Base-by-base conservation (phyloP, 2,329 filamentous ascomycete genomes). In the Capronia americana region DNA sequence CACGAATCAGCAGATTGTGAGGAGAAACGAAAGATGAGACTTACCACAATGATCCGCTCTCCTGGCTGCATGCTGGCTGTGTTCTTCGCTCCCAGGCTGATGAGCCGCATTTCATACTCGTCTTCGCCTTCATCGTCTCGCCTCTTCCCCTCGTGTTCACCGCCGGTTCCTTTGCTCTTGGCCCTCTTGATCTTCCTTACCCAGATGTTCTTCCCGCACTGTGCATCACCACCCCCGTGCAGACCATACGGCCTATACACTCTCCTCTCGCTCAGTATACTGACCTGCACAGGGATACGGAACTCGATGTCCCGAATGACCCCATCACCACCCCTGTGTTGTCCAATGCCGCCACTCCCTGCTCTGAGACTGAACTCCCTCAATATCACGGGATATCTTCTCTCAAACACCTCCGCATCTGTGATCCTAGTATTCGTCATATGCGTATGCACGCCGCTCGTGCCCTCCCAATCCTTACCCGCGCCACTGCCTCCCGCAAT, bases 351-450 rank as follows among this genome's bases (percentile, higher is more conserved):
- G 1, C 88, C 88, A 53, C 87, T 90, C 0, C 86, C 88, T 1
- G 80, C 72, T 0, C 91, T 81, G 7, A 95, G 81, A 2, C 86
- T 85, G 75, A 95, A 95, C 73, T 91, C 86, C 2, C 89, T 83
- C 48, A 95, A 79, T 6, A 95, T 80, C 1, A 93, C 90, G 0
- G 91, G 91, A 73, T 94, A 94, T 2, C 92, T 82, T 50, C 91
- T 85, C 79, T 95, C 92, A 68, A 95, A 91, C 12, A 94, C 87
- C 75, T 96, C 92, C 0, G 89, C 85, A 75, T 96, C 92, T 0
- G 92, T 94, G 75, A 94, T 95, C 4, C 92, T 86, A 0, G 91
- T 95, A 77, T 95, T 96, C 11, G 92, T 95, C 90, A 94, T 94
- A 79, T 94, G 91, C 3, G 88, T 90, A 75, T 95, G 91, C 38